Evolutionary conservation across 1,139 yeast genomes (phyloP).

Genomic region (Sugiyamaella grinbergsii): DNA sequence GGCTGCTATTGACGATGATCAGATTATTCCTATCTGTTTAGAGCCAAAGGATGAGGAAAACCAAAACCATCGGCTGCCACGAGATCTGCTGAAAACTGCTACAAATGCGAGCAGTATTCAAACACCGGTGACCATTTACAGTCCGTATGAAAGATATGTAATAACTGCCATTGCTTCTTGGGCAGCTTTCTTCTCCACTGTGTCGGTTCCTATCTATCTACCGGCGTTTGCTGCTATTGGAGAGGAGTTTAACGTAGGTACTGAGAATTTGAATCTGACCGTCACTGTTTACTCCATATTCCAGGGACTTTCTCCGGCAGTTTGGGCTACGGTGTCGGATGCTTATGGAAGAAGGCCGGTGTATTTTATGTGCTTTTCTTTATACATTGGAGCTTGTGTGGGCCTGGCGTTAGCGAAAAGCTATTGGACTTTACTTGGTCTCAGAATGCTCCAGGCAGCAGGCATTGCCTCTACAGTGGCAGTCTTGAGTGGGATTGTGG

Average conservation of each 20-base stretch:
- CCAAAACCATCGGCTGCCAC: conserved; percentile 5
- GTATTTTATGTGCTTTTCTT: conserved; percentile 52
- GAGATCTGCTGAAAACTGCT: conserved; percentile 2
- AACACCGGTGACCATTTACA: conserved; percentile 43
- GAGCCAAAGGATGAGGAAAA: conserved; percentile 16
- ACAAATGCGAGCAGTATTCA: conserved; percentile 17
- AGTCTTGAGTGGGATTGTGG: conserved; percentile 63
- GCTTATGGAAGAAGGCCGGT: conserved; percentile 69
- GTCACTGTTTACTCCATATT: conserved; percentile 70
- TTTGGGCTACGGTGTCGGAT: conserved; percentile 65
- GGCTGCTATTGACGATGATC: neutral
- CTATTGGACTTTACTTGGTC: conserved; percentile 56
- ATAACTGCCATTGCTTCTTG: conserved; percentile 48
- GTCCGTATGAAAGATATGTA: conserved; percentile 41
- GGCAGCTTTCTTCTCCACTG: conserved; percentile 60
- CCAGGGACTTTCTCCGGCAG: conserved; percentile 70
- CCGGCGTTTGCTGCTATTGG: conserved; percentile 66
- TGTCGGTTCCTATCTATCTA: conserved; percentile 71
- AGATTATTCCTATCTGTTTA: neutral
- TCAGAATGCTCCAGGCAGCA: conserved; percentile 68
- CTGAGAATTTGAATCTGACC: conserved; percentile 61
- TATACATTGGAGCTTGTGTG: conserved; percentile 58
- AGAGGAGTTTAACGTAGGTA: conserved; percentile 53
- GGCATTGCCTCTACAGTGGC: conserved; percentile 74
- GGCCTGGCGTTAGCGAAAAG: conserved; percentile 60